Evolutionary conservation across 176 grass and related monocot genomes (phyloP).

Genomic region (Tillandsia fasciculata): DNA sequence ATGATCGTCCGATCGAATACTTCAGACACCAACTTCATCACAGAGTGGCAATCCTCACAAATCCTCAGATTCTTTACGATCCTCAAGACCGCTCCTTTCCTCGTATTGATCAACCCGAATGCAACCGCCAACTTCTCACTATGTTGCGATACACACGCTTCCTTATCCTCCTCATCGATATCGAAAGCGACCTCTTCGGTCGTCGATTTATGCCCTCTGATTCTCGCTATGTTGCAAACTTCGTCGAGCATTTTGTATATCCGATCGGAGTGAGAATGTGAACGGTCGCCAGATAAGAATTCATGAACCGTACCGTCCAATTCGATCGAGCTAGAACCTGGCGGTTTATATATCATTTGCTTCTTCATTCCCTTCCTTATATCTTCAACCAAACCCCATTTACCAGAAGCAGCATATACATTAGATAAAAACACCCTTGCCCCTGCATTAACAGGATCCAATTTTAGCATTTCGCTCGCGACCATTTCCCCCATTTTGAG

Average conservation of each 20-base stretch:
- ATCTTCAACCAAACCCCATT: conserved; percentile 32
- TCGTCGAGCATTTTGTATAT: conserved; percentile 41
- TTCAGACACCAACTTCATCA: conserved; percentile 34
- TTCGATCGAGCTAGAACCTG: conserved; percentile 30
- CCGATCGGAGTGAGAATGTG: conserved; percentile 27
- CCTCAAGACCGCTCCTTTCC: conserved; percentile 13
- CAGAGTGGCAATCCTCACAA: conserved; percentile 28
- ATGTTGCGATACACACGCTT: conserved; percentile 30
- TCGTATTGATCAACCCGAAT: conserved; percentile 27
- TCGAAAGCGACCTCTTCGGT: conserved; percentile 25
- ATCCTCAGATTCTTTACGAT: conserved; percentile 42
- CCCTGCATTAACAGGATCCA: conserved; percentile 28
- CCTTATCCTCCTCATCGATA: conserved; percentile 30
- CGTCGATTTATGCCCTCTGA: conserved; percentile 22
- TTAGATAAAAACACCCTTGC: conserved; percentile 38
- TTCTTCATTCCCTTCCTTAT: conserved; percentile 31
- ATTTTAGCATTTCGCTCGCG: conserved; percentile 28
- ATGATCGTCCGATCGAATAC: conserved; percentile 28
- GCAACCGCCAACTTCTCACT: conserved; percentile 34
- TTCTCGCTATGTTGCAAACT: conserved; percentile 19
- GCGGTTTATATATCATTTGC: conserved; percentile 30
- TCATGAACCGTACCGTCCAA: conserved; percentile 29
- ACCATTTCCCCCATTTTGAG: conserved; percentile 28
- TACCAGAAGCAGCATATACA: conserved; percentile 28
- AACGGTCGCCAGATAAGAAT: conserved; percentile 35